Evolutionary conservation across 2,329 filamentous ascomycete genomes (phyloP), one percentile per base, ranked within the genome.

Genomic region (Byssochlamys sp.): DNA sequence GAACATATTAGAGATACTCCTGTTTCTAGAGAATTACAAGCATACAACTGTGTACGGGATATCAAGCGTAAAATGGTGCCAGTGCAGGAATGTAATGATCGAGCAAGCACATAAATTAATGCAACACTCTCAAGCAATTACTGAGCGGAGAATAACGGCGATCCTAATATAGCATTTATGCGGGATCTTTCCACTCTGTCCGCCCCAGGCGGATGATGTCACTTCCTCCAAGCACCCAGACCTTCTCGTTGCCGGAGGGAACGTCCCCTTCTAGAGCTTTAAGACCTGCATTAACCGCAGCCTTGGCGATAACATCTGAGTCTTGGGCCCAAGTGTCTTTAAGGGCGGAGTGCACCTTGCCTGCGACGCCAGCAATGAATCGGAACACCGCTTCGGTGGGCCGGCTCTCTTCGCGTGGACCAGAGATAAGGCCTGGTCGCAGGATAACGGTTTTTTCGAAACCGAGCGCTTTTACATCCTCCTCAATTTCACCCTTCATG

Each of bases 401-500:
- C 55, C 88, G 80, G 55, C 77, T 77, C 59, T 85, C 79, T 65
- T 87, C 80, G 57, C 91, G 80, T 14, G 82, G 70, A 2, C 91
- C 91, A 1, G 91, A 71, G 64, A 96, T 88, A 60, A 91, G 61
- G 0, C 89, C 91, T 0, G 91, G 91, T 51, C 85, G 73, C 48
- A 87, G 53, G 56, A 96, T 86, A 57, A 96, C 81, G 3, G 85
- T 86, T 62, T 88, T 84, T 54, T 91, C 88, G 68, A 96, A 96
- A 3, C 77, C 86, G 3, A 92, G 74, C 49, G 75, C 82, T 69
- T 83, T 82, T 59, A 96, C 81, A 14, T 84, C 78, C 33, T 95
- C 87, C 71, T 97, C 92, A 48, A 96, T 84, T 65, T 94, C 89
- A 26, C 84, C 85, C 79, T 96, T 96, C 89, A 96, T 94, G 71